phyloP scores from a whole-genome alignment of 1,284 basidiomycete species.

The Sphagnurus paluster region DNA sequence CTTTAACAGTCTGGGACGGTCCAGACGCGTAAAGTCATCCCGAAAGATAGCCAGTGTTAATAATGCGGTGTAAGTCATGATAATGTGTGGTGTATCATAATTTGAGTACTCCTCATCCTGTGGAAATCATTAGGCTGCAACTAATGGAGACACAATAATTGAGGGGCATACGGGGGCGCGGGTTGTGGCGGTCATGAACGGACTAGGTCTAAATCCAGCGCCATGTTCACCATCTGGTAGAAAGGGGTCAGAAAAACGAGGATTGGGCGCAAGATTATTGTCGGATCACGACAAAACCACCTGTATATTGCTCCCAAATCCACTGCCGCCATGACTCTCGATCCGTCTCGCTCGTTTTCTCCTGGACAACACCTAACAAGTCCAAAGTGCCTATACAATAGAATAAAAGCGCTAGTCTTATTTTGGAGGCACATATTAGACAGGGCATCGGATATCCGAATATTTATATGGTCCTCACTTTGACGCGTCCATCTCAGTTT shows the following conservation, averaged over 20 bases:
- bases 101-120: slow-evolving; percentile 40
- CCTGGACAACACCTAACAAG: slow-evolving; percentile 57
- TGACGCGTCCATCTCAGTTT: slow-evolving; percentile 57
- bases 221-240: slow-evolving; percentile 50
- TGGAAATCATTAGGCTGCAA: slow-evolving; percentile 6
- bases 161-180: slow-evolving; percentile 14
- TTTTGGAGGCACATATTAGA: slow-evolving; percentile 7
- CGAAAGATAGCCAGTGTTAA: slow-evolving; percentile 78
- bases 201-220: slow-evolving; percentile 77
- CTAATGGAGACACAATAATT: background rate
- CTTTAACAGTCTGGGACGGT: slow-evolving; percentile 58
- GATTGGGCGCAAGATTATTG: background rate
- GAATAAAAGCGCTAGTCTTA: slow-evolving; percentile 81
- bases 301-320: slow-evolving; percentile 85
- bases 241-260: slow-evolving; percentile 1
- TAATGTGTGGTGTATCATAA: slow-evolving; percentile 78
- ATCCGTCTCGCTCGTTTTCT: slow-evolving; percentile 49
- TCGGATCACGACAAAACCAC: slow-evolving; percentile 37
- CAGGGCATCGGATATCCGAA: slow-evolving; percentile 7
- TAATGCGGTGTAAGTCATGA: slow-evolving; percentile 90
- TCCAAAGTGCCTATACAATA: slow-evolving; percentile 84
- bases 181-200: slow-evolving; percentile 53
- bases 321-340: slow-evolving; percentile 73
- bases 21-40: slow-evolving; percentile 73
- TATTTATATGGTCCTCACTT: slow-evolving; percentile 41